Evolutionary conservation across 2,329 filamentous ascomycete species (phyloP), one percentile per base, ranked within the genome.

Genomic region (Chaetomium sp.): DNA sequence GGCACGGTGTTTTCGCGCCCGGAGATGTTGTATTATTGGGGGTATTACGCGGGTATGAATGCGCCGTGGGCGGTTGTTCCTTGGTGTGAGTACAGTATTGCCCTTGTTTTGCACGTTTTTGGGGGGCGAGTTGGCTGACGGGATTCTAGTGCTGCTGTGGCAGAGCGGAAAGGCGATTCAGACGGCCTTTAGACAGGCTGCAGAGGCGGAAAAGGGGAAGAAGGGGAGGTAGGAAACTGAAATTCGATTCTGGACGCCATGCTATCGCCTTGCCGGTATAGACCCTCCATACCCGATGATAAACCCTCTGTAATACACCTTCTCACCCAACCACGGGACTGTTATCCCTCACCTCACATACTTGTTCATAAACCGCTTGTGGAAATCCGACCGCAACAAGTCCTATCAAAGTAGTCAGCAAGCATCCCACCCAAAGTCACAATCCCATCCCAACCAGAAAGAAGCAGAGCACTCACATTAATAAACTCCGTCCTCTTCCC

Each of bases 341-440:
- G 12, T 4, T 14, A 34, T 10, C 10, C 33, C 42, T 48, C 41
- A 84, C 70, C 80, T 73, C 60, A 84, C 80, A 62, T 84, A 84
- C 67, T 83, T 84, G 72, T 72, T 77, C 94, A 99, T 99, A 72
- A 99, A 99, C 61, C 91, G 86, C 74, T 91, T 94, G 77, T 99
- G 94, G 72, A 99, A 99, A 72, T 99, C 94, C 35, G 91, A 96
- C 59, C 92, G 85, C 61, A 97, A 75, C 67, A 96, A 78, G 72
- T 97, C 88, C 85, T 89, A 59, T 43, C 58, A 9, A 32, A 55
- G 3, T 19, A 33, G 59, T 73, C 59, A 71, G 64, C 48, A 61
- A 27, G 19, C 35, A 41, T 5, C 37, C 9, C 40, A 43, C 3
- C n/a, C 36, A 36, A 47, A 42, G 14, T n/a, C 5, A 38, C 27